Base-by-base conservation (phyloP, 1,284 basidiomycete species). In the Rhodofomes roseus region DNA sequence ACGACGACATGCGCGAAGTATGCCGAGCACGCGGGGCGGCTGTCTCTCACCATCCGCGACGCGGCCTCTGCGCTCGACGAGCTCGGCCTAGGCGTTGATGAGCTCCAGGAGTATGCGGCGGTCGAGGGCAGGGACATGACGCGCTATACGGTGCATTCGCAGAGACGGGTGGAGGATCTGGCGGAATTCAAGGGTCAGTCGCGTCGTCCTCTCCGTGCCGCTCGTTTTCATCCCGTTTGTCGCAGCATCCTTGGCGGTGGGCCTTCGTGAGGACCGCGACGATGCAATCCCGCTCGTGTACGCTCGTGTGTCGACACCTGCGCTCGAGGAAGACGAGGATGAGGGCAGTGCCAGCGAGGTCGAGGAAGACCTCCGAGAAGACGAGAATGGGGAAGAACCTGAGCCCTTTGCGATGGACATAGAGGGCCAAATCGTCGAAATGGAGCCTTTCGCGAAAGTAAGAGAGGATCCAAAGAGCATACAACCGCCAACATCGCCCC, bases 11-110 rank as follows among this genome's bases (percentile, higher is more conserved):
- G 84, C 66, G 84, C 85, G 23, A 84, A 82, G 67, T 89, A 89
- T 67, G 85, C 90, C 0, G 80, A 87, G 61, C 88, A 90, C 65
- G 81, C 89, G 6, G 89, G 88, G 14, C 74, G 90, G 54, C 77
- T 79, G 7, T 74, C 73, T 27, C 68, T 89, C 6, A 82, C 81
- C 11, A 72, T 79, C 1, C 72, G 75, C 54, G 90, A 92, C 72
- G 82, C 84, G 7, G 64, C 85, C 1, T 76, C 76, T n/a, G 88
- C 87, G 2, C 74, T 92, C 29, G 82, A 83, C n/a, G 89, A 91
- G 58, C 74, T 92, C 14, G 90, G 90, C 22, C 79, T 89, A 0
- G 81, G 77, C 51, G 59, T 89, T n/a, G 83, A 89, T 11, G 90
- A 92, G 68, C 73, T 92, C 54, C 74, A 70, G 25, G 85, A 88